Conservation (phyloP, 495 filamentous ascomycete species). For the Talaromyces nanjingensis region DNA sequence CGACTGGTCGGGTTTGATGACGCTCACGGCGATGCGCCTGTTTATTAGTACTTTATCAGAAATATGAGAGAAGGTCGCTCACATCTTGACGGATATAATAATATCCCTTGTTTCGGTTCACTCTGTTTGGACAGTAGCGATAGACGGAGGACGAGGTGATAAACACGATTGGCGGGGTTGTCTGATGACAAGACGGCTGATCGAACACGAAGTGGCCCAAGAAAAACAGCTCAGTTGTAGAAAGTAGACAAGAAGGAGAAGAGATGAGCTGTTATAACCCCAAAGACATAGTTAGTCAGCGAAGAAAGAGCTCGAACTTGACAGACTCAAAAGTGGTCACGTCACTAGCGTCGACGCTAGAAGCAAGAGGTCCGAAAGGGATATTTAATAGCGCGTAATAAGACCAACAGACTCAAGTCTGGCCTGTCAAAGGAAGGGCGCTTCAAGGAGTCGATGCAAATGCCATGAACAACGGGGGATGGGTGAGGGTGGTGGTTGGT, state of each 20-base stretch:
- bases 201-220: not conserved
- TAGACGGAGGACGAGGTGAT: not conserved
- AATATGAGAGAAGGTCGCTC: not conserved
- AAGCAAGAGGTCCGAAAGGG: slow-evolving; percentile 2
- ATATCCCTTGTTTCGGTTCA: not conserved
- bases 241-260: not conserved
- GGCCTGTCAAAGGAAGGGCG: not conserved
- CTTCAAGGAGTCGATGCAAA: not conserved
- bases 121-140: not conserved
- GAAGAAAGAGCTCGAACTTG: slow-evolving; percentile 3
- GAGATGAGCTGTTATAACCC: not conserved
- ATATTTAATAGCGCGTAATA: not conserved
- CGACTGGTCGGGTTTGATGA: slow-evolving; percentile 62
- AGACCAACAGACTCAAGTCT: not conserved
- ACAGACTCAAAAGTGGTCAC: not conserved
- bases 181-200: not conserved
- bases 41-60: not conserved
- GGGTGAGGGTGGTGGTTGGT: not conserved
- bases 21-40: slow-evolving; percentile 82
- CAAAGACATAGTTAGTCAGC: not conserved
- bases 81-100: not conserved
- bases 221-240: not conserved
- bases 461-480: not conserved
- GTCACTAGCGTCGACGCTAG: not conserved
- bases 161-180: not conserved